Evolutionary conservation across 176 grass and related monocot species (phyloP).

Genomic region (Lolium multiflorum): DNA sequence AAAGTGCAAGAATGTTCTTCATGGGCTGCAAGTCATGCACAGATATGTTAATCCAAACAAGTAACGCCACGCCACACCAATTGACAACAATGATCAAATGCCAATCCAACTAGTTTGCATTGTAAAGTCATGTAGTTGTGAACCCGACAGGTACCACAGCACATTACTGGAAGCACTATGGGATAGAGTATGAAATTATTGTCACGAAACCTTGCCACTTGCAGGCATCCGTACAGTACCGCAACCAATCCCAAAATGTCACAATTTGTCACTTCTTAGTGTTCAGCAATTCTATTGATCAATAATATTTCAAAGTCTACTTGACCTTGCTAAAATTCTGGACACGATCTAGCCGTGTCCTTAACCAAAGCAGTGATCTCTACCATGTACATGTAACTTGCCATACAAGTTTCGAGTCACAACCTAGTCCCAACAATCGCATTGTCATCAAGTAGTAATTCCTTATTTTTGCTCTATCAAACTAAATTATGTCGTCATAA

Average conservation of each 20-base stretch:
- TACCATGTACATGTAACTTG: neutral
- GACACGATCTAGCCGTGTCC: neutral
- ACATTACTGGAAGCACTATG: neutral
- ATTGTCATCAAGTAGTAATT: neutral
- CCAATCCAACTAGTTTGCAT: neutral
- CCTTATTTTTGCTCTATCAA: neutral
- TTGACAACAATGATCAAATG: neutral
- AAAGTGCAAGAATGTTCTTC: neutral
- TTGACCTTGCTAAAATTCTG: neutral
- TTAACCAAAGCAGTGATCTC: slow-evolving; percentile 1
- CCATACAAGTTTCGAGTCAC: slow-evolving; percentile 1
- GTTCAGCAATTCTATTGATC: neutral
- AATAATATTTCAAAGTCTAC: neutral
- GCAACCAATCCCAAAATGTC: neutral
- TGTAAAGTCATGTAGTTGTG: neutral
- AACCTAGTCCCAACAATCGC: neutral
- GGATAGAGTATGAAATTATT: neutral
- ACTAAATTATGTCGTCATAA: neutral
- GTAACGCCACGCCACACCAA: neutral
- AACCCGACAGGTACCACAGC: neutral
- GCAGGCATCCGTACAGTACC: neutral
- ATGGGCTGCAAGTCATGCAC: neutral
- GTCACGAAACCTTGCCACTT: neutral
- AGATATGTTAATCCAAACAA: neutral
- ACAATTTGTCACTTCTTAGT: neutral